phyloP scores from a whole-genome alignment of 2,329 filamentous ascomycete genomes.

The Ophiobolus disseminans region DNA sequence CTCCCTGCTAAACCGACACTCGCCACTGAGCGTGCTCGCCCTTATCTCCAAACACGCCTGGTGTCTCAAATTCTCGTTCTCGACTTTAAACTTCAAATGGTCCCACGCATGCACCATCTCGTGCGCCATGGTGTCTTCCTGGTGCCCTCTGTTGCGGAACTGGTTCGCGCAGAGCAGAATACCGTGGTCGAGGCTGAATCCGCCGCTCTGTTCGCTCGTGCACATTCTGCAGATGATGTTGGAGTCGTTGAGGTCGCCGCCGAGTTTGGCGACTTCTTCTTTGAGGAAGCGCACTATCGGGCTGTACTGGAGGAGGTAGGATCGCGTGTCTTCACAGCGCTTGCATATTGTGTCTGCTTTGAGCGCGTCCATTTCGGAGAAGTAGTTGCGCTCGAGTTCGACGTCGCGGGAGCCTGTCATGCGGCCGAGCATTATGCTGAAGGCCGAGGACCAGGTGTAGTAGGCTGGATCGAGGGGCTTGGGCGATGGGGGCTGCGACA shows the following conservation, averaged over 20 bases:
- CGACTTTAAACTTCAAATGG: slow-evolving; percentile 87
- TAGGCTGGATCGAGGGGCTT: slow-evolving; percentile 46
- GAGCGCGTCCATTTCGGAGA: slow-evolving; percentile 74
- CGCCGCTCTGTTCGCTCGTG: slow-evolving; percentile 74
- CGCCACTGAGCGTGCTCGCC: slow-evolving; percentile 88
- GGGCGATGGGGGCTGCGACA: slow-evolving; percentile 20
- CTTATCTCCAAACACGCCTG: slow-evolving; percentile 97
- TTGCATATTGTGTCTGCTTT: slow-evolving; percentile 81
- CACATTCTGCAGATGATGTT: slow-evolving; percentile 89
- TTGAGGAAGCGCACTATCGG: slow-evolving; percentile 87
- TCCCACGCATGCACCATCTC: slow-evolving; percentile 99
- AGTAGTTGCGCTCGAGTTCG: slow-evolving; percentile 65
- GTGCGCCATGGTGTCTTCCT: slow-evolving; percentile 94
- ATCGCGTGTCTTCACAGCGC: slow-evolving; percentile 79
- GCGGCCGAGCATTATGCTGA: slow-evolving; percentile 77
- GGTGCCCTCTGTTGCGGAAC: slow-evolving; percentile 76
- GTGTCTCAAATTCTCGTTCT: slow-evolving; percentile 83
- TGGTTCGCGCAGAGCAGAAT: slow-evolving; percentile 94
- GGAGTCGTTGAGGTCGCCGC: slow-evolving; percentile 72
- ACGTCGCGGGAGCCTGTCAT: slow-evolving; percentile 41
- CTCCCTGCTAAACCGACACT: slow-evolving; percentile 89
- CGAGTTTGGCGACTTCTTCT: slow-evolving; percentile 79
- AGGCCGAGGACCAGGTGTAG: slow-evolving; percentile 81
- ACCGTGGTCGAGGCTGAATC: slow-evolving; percentile 85
- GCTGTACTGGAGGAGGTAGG: slow-evolving; percentile 83